A percentile compares a stretch with the other conserved stretches of the same genome.
Conservation (phyloP, 805 yeast species). For the Metschnikowia vanudenii region DNA sequence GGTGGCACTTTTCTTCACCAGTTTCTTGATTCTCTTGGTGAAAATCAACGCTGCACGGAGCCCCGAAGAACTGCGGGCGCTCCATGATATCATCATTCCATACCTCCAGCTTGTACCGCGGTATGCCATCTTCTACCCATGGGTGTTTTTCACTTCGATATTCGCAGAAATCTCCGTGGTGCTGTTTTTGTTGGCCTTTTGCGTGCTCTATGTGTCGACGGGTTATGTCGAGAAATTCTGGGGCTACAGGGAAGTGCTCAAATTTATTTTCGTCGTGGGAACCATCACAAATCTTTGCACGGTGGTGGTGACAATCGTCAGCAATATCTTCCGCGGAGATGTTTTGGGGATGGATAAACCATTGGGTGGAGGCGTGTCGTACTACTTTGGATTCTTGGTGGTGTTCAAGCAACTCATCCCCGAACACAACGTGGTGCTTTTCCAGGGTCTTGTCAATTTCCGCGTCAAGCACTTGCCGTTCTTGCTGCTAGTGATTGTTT, state of each 20-base stretch:
- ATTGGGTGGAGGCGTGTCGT: conserved; percentile 51
- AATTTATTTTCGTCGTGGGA: conserved; percentile 53
- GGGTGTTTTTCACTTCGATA: conserved; percentile 63
- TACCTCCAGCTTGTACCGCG: conserved; percentile 63
- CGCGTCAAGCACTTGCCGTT: conserved; percentile 68
- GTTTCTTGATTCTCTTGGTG: conserved; percentile 41
- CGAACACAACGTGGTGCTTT: conserved; percentile 51
- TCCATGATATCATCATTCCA: conserved; percentile 50
- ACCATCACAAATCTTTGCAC: conserved; percentile 54
- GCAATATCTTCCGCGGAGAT: conserved; percentile 36
- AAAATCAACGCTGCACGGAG: conserved; percentile 28
- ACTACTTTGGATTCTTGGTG: conserved; percentile 53
- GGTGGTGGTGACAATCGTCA: conserved; percentile 41
- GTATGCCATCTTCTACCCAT: conserved; percentile 53
- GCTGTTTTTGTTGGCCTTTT: conserved; percentile 41
- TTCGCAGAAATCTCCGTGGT: conserved; percentile 57
- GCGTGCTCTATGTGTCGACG: conserved; percentile 39
- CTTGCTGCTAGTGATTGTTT: conserved; percentile 31
- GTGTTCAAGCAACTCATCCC: conserved; percentile 59
- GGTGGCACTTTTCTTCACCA: conserved; percentile 36
- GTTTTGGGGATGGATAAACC: conserved; percentile 42
- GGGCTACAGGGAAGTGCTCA: conserved; percentile 49
- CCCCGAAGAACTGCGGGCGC: conserved; percentile 11
- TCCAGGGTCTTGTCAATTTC: conserved; percentile 44
- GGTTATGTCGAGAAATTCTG: conserved; percentile 52